phyloP scores from a whole-genome alignment of 2,329 filamentous ascomycete genomes.

The Leptographium lundbergii region DNA sequence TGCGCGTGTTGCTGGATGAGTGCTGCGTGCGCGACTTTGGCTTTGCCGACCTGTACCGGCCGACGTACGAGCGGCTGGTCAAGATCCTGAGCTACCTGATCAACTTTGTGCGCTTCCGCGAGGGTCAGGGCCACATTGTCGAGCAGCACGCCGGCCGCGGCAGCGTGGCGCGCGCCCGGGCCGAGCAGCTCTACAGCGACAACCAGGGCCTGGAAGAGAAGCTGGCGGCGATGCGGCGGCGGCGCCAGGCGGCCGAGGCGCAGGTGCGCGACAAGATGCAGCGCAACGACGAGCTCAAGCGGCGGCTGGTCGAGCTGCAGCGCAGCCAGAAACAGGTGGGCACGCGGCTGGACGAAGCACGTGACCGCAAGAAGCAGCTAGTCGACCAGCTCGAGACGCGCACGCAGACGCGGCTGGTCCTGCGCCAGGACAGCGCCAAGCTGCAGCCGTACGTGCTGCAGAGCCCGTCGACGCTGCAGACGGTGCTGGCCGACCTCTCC shows the following conservation, averaged over 20 bases:
- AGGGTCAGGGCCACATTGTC: constrained; percentile 79
- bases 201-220: constrained; percentile 79
- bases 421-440: constrained; percentile 78
- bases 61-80: constrained; percentile 77
- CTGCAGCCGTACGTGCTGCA: constrained; percentile 85
- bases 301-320: constrained; percentile 65
- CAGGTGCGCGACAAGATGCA: constrained; percentile 74
- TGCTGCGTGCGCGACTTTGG: constrained; percentile 91
- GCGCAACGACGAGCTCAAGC: constrained; percentile 79
- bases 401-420: constrained; percentile 53
- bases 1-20: constrained; percentile 68
- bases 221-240: constrained; percentile 68
- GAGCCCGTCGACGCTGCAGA: constrained; percentile 71
- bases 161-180: constrained; percentile 73
- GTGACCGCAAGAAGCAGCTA: constrained; percentile 65
- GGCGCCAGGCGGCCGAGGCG: constrained; percentile 67
- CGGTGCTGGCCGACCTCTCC: constrained; percentile 67
- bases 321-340: constrained; percentile 73
- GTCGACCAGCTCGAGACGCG: constrained; percentile 61
- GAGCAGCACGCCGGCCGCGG: constrained; percentile 89
- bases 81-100: constrained; percentile 97
- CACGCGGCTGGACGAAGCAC: constrained; percentile 69
- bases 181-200: constrained; percentile 71
- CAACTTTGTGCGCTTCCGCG: constrained; percentile 95
- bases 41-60: constrained; percentile 82